Evolutionary conservation across 2,329 filamentous ascomycete species (phyloP).

Genomic region (Pseudogymnoascus sp.): DNA sequence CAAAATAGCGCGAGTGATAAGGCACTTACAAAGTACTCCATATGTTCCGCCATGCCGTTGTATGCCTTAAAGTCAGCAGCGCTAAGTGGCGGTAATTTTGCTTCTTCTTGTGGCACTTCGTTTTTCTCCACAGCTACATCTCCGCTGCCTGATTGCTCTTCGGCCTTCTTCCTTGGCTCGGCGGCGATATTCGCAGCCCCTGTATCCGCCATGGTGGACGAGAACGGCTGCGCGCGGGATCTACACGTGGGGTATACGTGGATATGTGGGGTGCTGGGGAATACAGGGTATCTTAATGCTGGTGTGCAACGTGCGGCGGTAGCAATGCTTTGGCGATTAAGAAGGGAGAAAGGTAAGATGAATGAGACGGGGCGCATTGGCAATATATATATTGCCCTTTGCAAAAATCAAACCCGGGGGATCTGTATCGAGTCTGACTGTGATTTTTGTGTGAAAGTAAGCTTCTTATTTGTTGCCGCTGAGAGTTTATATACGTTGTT

Average conservation of each 20-base stretch:
- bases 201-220: conserved; percentile 14
- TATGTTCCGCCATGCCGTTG: conserved; percentile 54
- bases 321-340: neutral
- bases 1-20: neutral
- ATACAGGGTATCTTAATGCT: conserved; percentile 1
- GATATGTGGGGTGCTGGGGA: neutral
- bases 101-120: neutral
- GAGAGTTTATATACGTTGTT: neutral
- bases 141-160: neutral
- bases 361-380: conserved; percentile 1
- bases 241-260: conserved; percentile 1
- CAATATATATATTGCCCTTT: neutral
- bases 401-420: neutral
- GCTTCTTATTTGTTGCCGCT: neutral
- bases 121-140: neutral
- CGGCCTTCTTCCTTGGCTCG: neutral
- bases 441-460: neutral
- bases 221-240: neutral
- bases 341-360: neutral
- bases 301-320: neutral
- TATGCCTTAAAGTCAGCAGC: conserved; percentile 50
- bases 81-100: conserved; percentile 44
- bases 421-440: neutral
- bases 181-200: neutral
- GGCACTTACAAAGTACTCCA: conserved; percentile 50